A percentile compares a stretch with the other conserved stretches of the same genome.
Evolutionary conservation across 192 early-diverging fungal genomes (phyloP).

Genomic region (Helicostylum pulchrum): DNA sequence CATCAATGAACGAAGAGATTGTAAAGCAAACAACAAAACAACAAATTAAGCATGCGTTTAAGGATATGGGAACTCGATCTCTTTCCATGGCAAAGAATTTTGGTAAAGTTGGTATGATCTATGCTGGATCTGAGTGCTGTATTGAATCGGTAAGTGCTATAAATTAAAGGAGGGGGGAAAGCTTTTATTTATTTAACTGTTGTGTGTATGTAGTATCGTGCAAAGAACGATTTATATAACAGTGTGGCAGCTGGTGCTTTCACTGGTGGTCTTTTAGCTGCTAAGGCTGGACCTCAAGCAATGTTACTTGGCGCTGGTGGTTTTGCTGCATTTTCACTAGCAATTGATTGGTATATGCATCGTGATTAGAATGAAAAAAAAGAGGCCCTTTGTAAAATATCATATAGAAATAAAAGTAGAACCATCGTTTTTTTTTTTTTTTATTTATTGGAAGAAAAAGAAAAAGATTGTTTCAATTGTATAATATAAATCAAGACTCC

Average conservation of each 20-base stretch:
- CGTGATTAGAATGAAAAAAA: conserved; percentile 31
- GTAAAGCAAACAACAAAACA: conserved; percentile 72
- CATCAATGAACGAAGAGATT: conserved; percentile 61
- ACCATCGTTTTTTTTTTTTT: too few species aligned
- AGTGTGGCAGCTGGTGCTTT: conserved; percentile 86
- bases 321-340: conserved; percentile 92
- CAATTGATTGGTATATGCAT: conserved; percentile 89
- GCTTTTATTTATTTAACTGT: background rate
- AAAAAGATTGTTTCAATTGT: too few species aligned
- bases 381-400: too few species aligned
- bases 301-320: conserved; percentile 80
- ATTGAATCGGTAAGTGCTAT: conserved; percentile 75
- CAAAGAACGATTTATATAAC: conserved; percentile 94
- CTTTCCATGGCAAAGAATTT: conserved; percentile 90
- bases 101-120: conserved; percentile 88
- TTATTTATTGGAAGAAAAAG: too few species aligned
- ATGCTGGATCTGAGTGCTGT: conserved; percentile 89
- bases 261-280: conserved; percentile 83
- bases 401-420: too few species aligned
- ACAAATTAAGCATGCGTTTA: conserved; percentile 80
- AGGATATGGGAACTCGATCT: conserved; percentile 84
- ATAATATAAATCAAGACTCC: conserved; percentile 11
- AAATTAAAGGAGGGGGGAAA: background rate
- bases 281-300: conserved; percentile 72
- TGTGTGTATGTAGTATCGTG: conserved; percentile 65